Conservation (phyloP, 1,284 basidiomycete genomes). For the Cutaneotrichosporon cavernicola region DNA sequence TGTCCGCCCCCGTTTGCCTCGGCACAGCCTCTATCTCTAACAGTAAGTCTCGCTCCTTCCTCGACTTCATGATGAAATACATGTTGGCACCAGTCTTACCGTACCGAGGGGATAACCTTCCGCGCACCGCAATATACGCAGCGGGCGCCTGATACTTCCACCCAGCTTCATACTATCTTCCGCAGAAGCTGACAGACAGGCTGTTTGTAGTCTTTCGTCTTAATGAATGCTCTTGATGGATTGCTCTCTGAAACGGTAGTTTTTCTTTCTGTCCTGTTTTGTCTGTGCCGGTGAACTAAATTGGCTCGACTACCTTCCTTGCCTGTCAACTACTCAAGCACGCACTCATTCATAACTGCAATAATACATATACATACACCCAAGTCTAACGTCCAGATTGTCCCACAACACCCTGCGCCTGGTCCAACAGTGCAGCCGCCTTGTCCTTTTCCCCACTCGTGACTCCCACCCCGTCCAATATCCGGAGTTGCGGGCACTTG, state of each 20-base stretch:
- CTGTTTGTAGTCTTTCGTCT: neutral
- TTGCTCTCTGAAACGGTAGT: neutral
- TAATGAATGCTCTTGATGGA: neutral
- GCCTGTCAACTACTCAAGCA: neutral
- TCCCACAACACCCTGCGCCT: constrained; percentile 6
- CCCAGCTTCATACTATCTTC: neutral
- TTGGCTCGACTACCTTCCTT: neutral
- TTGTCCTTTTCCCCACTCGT: constrained; percentile 76
- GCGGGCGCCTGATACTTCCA: constrained; percentile 34
- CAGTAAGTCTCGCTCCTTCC: constrained; percentile 6
- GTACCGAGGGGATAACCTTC: constrained; percentile 34
- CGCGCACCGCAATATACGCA: constrained; percentile 36
- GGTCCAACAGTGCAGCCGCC: constrained; percentile 64
- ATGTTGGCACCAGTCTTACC: constrained; percentile 51
- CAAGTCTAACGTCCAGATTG: neutral
- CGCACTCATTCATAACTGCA: neutral
- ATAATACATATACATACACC: constrained; percentile 1
- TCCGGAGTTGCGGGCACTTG: constrained; percentile 63
- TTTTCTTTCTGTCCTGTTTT: neutral
- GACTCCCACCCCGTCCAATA: constrained; percentile 79
- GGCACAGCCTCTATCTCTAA: neutral
- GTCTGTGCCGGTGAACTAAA: neutral
- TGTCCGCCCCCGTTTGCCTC: neutral
- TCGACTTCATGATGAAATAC: constrained; percentile 31
- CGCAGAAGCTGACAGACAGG: constrained; percentile 9